Base-by-base conservation (phyloP, 2,329 filamentous ascomycete genomes). In the Aspergillus sp. region DNA sequence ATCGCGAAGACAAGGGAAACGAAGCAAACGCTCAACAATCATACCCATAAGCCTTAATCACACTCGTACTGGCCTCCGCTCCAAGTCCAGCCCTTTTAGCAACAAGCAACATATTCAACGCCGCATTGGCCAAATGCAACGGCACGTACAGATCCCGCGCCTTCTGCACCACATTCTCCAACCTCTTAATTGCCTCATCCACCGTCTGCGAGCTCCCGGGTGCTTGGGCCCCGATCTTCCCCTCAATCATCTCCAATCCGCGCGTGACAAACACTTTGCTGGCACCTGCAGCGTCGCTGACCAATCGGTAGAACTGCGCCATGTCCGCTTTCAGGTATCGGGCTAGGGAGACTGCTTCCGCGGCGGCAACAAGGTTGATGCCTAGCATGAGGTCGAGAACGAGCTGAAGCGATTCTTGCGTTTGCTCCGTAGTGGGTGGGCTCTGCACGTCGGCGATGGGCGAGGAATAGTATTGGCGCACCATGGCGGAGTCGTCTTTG, bases 401-500 rank as follows among this genome's bases (percentile, higher is more conserved):
- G 60, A 81, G 72, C 55, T 78, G 73, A 26, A 76, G 70, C 32
- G 76, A 73, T 3, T 73, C 71, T 71, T 65, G 54, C 74, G 73
- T 11, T 74, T 66, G 5, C 65, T 61, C 7, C 77, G 18, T 47
- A 2, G 20, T 10, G 42, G 42, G 75, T 68, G 20, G 68, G 16
- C 6, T 22, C 62, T 4, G 36, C 36, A 79, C 75, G 20, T 75
- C 69, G n/a, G 73, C 62, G 12, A 82, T 74, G 0, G 80, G 75
- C 0, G 76, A 71, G 16, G 69, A 39, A 55, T 66, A 74, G 73
- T 85, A 86, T 53, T 85, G 77, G 55, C 83, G 82, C 16, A 86
- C 82, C 65, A 85, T 76, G 12, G 81, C 79, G 2, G 83, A 82
- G 63, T 86, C 84, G 63, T 86, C 84, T 54, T 83, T 76, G 12